A percentile compares a stretch with the other conserved stretches of the same genome.
Evolutionary conservation across 2,329 filamentous ascomycete species (phyloP).

Genomic region (Biscogniauxia marginata): DNA sequence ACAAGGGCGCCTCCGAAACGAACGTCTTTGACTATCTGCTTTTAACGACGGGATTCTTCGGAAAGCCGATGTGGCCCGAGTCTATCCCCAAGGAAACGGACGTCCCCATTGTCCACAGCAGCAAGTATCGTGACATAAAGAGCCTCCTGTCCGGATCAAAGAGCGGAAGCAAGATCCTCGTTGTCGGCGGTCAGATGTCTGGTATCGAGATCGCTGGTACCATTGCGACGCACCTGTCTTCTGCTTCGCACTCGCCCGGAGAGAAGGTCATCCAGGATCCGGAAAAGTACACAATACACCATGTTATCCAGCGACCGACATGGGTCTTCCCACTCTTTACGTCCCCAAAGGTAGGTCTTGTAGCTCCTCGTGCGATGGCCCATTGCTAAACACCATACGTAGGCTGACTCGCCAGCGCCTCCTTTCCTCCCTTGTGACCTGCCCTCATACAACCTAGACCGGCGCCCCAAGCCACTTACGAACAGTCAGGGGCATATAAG

Average conservation of each 20-base stretch:
- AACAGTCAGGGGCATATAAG: conserved; percentile 66
- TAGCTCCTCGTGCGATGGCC: background rate
- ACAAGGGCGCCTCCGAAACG: conserved; percentile 38
- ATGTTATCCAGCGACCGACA: conserved; percentile 66
- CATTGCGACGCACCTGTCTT: conserved; percentile 70
- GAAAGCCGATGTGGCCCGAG: conserved; percentile 54
- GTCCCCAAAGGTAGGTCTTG: conserved; percentile 44
- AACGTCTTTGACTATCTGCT: conserved; percentile 69
- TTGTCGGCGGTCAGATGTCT: conserved; percentile 81
- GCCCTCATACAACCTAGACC: conserved; percentile 66
- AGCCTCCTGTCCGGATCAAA: conserved; percentile 42
- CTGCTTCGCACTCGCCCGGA: conserved; percentile 53
- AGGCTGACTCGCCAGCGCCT: conserved; percentile 48
- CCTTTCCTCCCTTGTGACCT: conserved; percentile 73
- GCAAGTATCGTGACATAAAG: conserved; percentile 57
- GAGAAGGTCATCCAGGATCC: conserved; percentile 39
- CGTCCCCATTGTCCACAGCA: conserved; percentile 65
- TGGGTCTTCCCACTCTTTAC: conserved; percentile 68
- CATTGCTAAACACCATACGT: conserved; percentile 31
- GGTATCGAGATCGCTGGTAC: conserved; percentile 74
- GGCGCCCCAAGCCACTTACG: conserved; percentile 56
- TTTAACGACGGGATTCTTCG: conserved; percentile 76
- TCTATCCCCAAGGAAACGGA: conserved; percentile 35
- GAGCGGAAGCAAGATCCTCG: conserved; percentile 60
- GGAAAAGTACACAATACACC: conserved; percentile 59